phyloP scores from a whole-genome alignment of 2,329 filamentous ascomycete species.

The Epichloe sylvatica region DNA sequence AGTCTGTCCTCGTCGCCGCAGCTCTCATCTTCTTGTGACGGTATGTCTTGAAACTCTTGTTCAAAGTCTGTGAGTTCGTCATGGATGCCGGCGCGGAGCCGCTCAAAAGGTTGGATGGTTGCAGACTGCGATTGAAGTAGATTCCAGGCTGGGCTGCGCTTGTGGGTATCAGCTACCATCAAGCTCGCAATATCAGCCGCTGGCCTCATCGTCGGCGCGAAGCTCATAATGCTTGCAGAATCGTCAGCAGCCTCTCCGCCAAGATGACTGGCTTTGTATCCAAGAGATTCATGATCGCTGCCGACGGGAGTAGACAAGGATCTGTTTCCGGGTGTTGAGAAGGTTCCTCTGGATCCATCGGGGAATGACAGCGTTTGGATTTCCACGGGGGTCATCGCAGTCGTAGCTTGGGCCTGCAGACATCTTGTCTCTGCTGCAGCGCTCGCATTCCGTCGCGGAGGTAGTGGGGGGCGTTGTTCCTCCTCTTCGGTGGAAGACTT shows the following conservation, averaged over 20 bases:
- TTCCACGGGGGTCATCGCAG: slow-evolving; percentile 66
- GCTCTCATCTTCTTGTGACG: slow-evolving; percentile 32
- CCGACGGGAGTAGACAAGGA: slow-evolving; percentile 23
- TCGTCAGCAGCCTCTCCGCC: slow-evolving; percentile 41
- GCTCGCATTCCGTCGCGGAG: slow-evolving; percentile 33
- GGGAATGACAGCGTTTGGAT: slow-evolving; percentile 63
- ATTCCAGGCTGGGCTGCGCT: slow-evolving; percentile 54
- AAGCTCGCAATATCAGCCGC: slow-evolving; percentile 69
- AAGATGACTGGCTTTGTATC: slow-evolving; percentile 15
- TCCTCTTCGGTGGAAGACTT: slow-evolving; percentile 18
- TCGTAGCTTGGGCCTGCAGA: slow-evolving; percentile 58
- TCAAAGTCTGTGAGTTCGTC: slow-evolving; percentile 53
- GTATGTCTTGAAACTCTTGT: slow-evolving; percentile 65
- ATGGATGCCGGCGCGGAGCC: slow-evolving; percentile 27
- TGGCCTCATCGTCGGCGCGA: slow-evolving; percentile 47
- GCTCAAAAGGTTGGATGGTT: slow-evolving; percentile 47
- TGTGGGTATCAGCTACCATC: slow-evolving; percentile 55
- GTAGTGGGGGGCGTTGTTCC: slow-evolving; percentile 39
- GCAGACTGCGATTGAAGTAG: slow-evolving; percentile 50
- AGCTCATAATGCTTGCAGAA: slow-evolving; percentile 51
- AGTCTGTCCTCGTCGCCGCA: slow-evolving; percentile 46
- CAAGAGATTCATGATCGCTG: slow-evolving; percentile 29
- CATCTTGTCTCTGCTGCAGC: slow-evolving; percentile 23
- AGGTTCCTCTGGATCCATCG: slow-evolving; percentile 53
- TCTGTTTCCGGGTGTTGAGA: slow-evolving; percentile 28